Percentiles rank a stretch among this genome's conserved stretches.
Evolutionary conservation across 2,329 filamentous ascomycete genomes (phyloP).

Genomic region (Helotiales sp.): DNA sequence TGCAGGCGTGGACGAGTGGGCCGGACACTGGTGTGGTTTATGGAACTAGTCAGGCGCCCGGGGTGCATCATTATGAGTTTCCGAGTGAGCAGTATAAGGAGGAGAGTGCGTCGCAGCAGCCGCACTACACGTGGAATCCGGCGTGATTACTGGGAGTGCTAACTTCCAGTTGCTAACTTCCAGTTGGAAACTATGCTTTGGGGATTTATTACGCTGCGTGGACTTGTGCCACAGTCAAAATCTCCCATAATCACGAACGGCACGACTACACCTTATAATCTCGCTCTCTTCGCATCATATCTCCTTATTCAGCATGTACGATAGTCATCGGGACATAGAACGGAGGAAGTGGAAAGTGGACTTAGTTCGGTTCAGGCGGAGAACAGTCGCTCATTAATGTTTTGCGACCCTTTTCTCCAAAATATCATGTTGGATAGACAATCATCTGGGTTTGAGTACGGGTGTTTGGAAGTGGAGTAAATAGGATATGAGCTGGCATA

Average conservation of each 20-base stretch:
- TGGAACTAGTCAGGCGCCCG: slow-evolving; percentile 27
- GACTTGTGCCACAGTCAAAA: too few relatives aligned
- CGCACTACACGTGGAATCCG: slow-evolving; percentile 40
- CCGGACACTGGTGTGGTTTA: slow-evolving; percentile 32
- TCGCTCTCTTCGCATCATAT: background rate
- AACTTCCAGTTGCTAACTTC: background rate
- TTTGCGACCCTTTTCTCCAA: too few relatives aligned
- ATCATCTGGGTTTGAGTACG: background rate
- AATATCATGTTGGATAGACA: background rate
- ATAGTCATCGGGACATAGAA: background rate
- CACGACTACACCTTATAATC: too few relatives aligned
- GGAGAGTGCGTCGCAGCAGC: slow-evolving; percentile 25
- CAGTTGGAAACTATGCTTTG: background rate
- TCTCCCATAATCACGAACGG: too few relatives aligned
- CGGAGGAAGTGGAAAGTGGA: too few relatives aligned
- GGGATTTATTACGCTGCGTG: too few relatives aligned
- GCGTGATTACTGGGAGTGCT: too few relatives aligned
- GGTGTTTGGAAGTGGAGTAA: background rate
- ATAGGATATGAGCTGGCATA: background rate
- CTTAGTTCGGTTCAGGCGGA: too few relatives aligned
- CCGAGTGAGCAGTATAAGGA: slow-evolving; percentile 36
- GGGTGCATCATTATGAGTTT: slow-evolving; percentile 37
- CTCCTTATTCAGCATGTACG: background rate
- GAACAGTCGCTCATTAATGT: too few relatives aligned
- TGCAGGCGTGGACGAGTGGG: slow-evolving; percentile 37